Conservation (phyloP, 495 filamentous ascomycete species). For the Aspergillus taichungensis region DNA sequence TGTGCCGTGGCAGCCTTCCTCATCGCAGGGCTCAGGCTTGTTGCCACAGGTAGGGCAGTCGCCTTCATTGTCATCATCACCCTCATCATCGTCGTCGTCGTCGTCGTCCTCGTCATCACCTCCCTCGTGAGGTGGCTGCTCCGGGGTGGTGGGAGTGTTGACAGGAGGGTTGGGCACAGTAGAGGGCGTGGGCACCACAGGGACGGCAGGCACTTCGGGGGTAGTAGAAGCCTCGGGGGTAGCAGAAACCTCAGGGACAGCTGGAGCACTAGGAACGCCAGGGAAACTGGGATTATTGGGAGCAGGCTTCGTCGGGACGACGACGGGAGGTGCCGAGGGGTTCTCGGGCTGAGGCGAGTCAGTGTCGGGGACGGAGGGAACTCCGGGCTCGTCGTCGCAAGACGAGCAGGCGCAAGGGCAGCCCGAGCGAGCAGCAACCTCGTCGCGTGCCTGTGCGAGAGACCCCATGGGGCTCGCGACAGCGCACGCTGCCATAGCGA, state of each 20-base stretch:
- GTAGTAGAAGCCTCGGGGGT: not conserved
- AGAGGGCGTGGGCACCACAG: not conserved
- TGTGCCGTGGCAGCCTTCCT: constrained; percentile 13
- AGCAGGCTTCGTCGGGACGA: not conserved
- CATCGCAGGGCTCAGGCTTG: constrained; percentile 6
- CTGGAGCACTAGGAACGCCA: no score
- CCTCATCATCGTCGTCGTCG: no score
- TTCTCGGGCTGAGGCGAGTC: no score
- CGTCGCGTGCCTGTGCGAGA: not conserved
- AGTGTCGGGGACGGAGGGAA: no score
- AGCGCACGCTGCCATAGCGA: constrained; percentile 12
- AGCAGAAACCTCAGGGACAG: not conserved
- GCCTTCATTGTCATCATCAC: no score
- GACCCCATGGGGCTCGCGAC: constrained; percentile 10
- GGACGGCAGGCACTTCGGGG: not conserved
- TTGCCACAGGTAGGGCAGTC: no score
- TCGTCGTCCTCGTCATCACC: no score
- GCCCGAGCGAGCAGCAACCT: constrained; percentile 1
- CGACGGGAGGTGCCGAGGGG: no score
- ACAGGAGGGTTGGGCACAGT: not conserved
- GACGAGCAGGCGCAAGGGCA: not conserved
- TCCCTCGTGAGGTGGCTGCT: no score
- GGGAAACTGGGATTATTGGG: not conserved
- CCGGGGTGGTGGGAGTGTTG: not conserved
- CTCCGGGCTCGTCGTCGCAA: no score